Conservation (phyloP, 2,329 filamentous ascomycete species). For the Oidium heveae region DNA sequence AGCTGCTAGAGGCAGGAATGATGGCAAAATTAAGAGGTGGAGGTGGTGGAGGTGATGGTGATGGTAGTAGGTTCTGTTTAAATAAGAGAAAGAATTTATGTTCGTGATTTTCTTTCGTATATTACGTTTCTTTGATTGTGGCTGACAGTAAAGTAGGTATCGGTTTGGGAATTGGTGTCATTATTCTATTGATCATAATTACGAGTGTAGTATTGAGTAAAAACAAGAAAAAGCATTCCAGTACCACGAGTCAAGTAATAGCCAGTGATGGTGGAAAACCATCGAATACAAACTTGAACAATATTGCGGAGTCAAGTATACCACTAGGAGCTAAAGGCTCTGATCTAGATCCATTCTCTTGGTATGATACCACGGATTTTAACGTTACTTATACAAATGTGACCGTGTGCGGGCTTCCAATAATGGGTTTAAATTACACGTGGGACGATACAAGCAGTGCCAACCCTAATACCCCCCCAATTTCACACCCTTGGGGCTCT, state of each 20-base stretch:
- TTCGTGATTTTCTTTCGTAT: constrained; percentile 17
- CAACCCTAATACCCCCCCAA: constrained; percentile 54
- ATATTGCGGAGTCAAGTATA: constrained; percentile 19
- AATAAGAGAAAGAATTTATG: constrained; percentile 27
- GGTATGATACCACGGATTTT: constrained; percentile 74
- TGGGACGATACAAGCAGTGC: constrained; percentile 66
- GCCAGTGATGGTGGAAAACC: constrained; percentile 6
- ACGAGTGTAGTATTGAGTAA: constrained; percentile 41
- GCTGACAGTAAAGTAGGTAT: constrained; percentile 16
- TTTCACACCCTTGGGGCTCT: constrained; percentile 48
- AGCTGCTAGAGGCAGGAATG: constrained; percentile 41
- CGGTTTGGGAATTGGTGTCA: constrained; percentile 24
- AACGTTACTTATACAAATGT: constrained; percentile 78
- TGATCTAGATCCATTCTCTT: constrained; percentile 68
- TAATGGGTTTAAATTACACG: constrained; percentile 66
- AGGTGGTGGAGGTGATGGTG: constrained; percentile 23
- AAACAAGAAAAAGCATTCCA: constrained; percentile 18
- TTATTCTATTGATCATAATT: constrained; percentile 40
- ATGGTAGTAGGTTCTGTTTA: constrained; percentile 2
- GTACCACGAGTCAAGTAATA: constrained; percentile 4
- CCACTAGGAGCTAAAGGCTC: constrained; percentile 16
- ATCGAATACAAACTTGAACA: constrained; percentile 22
- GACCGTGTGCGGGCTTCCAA: constrained; percentile 56
- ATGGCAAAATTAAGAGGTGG: constrained; percentile 25
- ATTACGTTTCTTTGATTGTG: constrained; percentile 4